Conservation (phyloP, 441 rosid species). For the Dalechampia spathulata region DNA sequence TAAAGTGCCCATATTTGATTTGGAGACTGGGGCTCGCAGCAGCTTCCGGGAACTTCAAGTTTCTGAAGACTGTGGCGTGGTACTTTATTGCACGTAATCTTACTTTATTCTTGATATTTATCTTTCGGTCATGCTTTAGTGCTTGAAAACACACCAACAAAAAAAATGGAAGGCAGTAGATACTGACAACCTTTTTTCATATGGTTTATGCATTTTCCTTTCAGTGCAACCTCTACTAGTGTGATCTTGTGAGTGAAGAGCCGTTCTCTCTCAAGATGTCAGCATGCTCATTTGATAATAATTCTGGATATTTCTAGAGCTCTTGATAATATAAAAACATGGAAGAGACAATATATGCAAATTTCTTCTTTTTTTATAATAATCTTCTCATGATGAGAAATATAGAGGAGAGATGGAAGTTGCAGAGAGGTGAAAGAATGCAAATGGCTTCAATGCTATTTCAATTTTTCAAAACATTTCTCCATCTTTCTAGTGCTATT, state of each 20-base stretch:
- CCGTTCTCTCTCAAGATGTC: too few species aligned
- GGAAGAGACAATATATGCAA: background rate
- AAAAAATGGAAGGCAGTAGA: too few species aligned
- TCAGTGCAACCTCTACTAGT: too few species aligned
- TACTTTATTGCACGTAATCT: slow-evolving; percentile 29
- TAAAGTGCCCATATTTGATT: slow-evolving; percentile 73
- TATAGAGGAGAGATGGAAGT: background rate
- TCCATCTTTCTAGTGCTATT: too few species aligned
- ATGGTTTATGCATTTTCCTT: too few species aligned
- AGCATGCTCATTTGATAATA: too few species aligned
- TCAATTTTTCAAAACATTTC: background rate
- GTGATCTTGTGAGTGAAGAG: too few species aligned
- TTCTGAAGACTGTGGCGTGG: slow-evolving; percentile 98
- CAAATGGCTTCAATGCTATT: background rate
- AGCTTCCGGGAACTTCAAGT: slow-evolving; percentile 90
- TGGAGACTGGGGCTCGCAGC: slow-evolving; percentile 85
- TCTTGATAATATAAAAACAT: background rate
- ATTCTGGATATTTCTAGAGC: background rate
- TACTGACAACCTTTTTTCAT: too few species aligned
- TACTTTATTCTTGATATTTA: slow-evolving; percentile 9
- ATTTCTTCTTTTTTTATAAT: background rate
- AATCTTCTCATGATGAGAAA: background rate
- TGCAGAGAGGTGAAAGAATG: background rate
- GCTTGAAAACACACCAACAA: too few species aligned
- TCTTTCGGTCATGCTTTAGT: background rate